phyloP scores from a whole-genome alignment of 2,329 filamentous ascomycete genomes.

The Ambrosiella cleistominuta region DNA sequence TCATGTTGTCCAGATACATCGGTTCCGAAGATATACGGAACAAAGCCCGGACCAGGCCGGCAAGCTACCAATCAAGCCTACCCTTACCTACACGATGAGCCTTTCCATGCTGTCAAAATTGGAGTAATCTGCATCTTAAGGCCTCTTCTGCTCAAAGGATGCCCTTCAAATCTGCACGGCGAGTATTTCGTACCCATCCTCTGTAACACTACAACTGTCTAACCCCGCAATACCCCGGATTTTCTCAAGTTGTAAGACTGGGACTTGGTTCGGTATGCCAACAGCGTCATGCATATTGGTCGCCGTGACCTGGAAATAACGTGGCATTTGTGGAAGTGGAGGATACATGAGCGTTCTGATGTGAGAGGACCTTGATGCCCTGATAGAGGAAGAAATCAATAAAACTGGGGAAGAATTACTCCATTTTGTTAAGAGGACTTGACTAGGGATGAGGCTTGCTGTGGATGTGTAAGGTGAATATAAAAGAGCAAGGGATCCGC shows the following conservation, averaged over 20 bases:
- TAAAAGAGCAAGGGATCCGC: background rate
- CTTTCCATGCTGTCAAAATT: background rate
- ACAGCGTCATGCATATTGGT: background rate
- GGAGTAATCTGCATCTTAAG: background rate
- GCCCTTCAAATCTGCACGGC: background rate
- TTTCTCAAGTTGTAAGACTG: background rate
- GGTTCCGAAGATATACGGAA: no score
- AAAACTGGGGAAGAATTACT: background rate
- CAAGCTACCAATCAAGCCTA: background rate
- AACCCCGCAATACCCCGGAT: constrained; percentile 2
- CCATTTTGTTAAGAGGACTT: background rate
- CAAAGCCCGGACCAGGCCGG: no score
- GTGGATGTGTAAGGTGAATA: background rate
- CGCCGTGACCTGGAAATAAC: background rate
- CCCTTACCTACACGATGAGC: background rate
- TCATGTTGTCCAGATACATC: no score
- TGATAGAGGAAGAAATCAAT: background rate
- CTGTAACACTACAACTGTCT: background rate
- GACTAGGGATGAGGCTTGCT: background rate
- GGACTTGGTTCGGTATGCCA: background rate
- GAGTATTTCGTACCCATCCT: background rate
- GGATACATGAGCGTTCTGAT: background rate
- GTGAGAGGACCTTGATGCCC: background rate
- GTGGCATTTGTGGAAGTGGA: background rate
- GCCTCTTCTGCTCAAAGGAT: background rate